Conservation (phyloP, 1,139 yeast genomes). For the Taphrina sp. region DNA sequence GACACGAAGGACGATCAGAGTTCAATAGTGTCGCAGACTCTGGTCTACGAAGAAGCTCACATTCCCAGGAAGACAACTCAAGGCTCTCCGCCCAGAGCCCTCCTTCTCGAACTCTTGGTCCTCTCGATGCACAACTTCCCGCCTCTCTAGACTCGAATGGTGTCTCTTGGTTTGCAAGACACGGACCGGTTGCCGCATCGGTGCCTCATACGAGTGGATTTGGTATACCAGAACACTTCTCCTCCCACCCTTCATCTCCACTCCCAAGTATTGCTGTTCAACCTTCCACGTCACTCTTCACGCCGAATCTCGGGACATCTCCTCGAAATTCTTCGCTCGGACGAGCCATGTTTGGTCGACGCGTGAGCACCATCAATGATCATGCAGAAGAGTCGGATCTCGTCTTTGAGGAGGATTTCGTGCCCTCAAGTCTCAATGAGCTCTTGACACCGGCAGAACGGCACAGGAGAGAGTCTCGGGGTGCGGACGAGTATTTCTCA, state of each 20-base stretch:
- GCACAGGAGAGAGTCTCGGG: conserved; percentile 60
- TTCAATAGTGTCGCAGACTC: not conserved
- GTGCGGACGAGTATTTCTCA: conserved; percentile 22
- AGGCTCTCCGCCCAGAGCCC: conserved; percentile 34
- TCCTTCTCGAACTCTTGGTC: conserved; percentile 36
- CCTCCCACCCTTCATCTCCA: conserved; percentile 25
- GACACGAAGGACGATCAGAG: not conserved
- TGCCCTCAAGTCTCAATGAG: conserved; percentile 72
- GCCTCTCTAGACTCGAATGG: conserved; percentile 39
- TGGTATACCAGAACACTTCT: conserved; percentile 33
- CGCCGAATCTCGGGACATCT: conserved; percentile 24
- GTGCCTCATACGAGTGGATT: conserved; percentile 38
- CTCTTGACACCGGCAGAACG: conserved; percentile 76
- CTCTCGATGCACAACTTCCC: conserved; percentile 38
- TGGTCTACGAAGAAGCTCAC: not conserved
- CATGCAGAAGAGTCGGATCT: conserved; percentile 46
- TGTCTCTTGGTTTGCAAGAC: conserved; percentile 38
- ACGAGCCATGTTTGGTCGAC: conserved; percentile 29
- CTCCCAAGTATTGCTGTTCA: not conserved
- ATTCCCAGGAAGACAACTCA: conserved; percentile 1
- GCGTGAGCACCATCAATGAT: conserved; percentile 41
- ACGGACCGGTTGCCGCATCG: conserved; percentile 40
- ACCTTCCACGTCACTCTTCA: conserved; percentile 24
- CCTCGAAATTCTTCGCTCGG: conserved; percentile 22
- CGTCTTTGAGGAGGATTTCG: conserved; percentile 65